These are phyloP conservation scores for Chrysochromulina parva DNA, from an alignment of 78 protist genomes.

Conservation along the genomic window DNA sequence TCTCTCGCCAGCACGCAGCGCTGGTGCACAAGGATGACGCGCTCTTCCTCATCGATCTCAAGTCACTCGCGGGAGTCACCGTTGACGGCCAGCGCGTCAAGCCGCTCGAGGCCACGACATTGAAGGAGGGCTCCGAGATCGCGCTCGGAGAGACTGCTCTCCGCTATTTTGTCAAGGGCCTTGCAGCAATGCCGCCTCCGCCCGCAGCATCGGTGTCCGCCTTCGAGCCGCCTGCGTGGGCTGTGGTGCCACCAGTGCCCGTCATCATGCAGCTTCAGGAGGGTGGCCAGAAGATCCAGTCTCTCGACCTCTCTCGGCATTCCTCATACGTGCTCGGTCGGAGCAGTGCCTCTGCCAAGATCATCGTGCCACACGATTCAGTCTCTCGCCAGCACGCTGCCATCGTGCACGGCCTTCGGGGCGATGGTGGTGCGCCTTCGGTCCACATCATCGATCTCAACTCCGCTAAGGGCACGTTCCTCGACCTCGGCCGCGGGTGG, in stretches of 20 bases:
- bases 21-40: background rate
- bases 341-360: background rate
- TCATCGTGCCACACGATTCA: background rate
- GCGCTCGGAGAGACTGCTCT: background rate
- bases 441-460: background rate
- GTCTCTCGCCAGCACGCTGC: background rate
- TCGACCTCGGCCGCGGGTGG: no score
- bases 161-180: background rate
- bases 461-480: background rate
- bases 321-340: background rate
- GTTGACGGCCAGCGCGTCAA: background rate
- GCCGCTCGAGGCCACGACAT: background rate
- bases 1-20: background rate
- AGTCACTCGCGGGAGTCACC: background rate
- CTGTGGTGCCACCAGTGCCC: background rate
- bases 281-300: background rate
- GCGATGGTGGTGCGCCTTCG: no score
- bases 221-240: background rate
- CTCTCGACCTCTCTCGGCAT: background rate
- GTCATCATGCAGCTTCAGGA: background rate
- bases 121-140: background rate
- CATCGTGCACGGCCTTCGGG: background rate
- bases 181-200: background rate
- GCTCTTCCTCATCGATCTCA: background rate
- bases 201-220: background rate